Evolutionary conservation across 352 stramenopile genomes (phyloP), one percentile per base, ranked within the genome.

Genomic region (Globisporangium radiosum): DNA sequence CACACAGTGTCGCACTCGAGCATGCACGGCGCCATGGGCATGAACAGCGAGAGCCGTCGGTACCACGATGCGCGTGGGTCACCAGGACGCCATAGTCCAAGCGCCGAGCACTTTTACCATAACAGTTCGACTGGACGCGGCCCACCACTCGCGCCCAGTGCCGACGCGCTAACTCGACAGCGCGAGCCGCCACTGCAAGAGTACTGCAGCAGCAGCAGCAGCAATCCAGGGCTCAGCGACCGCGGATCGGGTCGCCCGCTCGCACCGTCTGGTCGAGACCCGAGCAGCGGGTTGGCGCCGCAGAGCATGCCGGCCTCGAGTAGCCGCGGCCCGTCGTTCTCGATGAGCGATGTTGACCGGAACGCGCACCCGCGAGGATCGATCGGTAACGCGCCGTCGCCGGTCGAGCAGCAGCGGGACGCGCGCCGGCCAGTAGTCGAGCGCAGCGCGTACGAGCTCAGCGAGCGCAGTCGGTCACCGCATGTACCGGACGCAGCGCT

Each of bases 301-400:
- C 7, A 19, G 10, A 33, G 25, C 25, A 33, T 33, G 25, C 25
- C 25, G 25, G 25, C 25, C 25, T 33, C 25, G 25, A 33, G 25
- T 33, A 33, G 25, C 25, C 54, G 63, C 10, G 61, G 61, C 8
- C 66, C 74, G n/a, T 67, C 66, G 3, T 86, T 88, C 54, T 87
- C 76, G 1, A 86, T 87, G 75, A 67, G 84, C 58, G 75, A 84
- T 56, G 76, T 86, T 33, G 80, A 90, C 44, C 73, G 80, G 13
- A 77, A 81, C 50, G 69, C 68, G 2, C 70, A 54, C 7, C 56
- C 57, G 10, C 49, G 72, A 25, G 40, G 40, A 8, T 14, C 7
- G 7, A 44, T 14, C 40, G 36, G 55, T 9, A 53, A 44, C 37
- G 56, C 49, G 14, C 58, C 53, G 10, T 56, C 47, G 25, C 45